Percentiles rank a stretch among this genome's conserved stretches.
These are phyloP conservation scores for Trichoderma sp. DNA, from an alignment of 2,329 filamentous ascomycete species.

Conservation along the genomic window DNA sequence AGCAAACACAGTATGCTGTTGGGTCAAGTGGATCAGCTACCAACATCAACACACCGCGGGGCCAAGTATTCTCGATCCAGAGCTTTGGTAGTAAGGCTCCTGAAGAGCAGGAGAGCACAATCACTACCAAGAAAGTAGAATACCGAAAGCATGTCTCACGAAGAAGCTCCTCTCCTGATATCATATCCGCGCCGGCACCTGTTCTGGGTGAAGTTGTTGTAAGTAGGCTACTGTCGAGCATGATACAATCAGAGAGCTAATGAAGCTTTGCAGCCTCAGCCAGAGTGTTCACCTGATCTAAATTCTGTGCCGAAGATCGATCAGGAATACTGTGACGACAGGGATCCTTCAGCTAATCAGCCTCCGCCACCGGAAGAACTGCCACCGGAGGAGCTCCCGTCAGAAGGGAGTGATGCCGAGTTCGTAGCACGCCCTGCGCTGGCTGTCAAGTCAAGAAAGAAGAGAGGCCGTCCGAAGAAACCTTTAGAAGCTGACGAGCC, in stretches of 20 bases:
- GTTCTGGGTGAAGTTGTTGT: neutral
- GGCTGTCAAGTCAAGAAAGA: slow-evolving; percentile 36
- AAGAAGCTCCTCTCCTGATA: slow-evolving; percentile 32
- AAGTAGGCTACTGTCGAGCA: neutral
- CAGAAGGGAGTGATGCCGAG: slow-evolving; percentile 29
- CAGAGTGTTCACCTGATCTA: slow-evolving; percentile 6
- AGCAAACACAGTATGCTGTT: slow-evolving; percentile 17
- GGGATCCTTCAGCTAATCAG: slow-evolving; percentile 5
- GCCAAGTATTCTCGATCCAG: slow-evolving; percentile 35
- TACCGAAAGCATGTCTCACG: neutral
- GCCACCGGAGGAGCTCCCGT: slow-evolving; percentile 2
- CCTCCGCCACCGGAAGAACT: neutral
- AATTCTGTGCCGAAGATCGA: slow-evolving; percentile 1
- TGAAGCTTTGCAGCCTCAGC: neutral
- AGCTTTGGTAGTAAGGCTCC: slow-evolving; percentile 33
- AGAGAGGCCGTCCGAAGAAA: slow-evolving; percentile 42
- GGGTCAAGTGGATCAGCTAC: slow-evolving; percentile 42
- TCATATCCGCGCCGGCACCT: slow-evolving; percentile 22
- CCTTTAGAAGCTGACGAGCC: slow-evolving; percentile 25
- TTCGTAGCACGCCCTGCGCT: slow-evolving; percentile 26
- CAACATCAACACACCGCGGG: slow-evolving; percentile 44
- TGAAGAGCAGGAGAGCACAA: slow-evolving; percentile 25
- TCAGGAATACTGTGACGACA: slow-evolving; percentile 17
- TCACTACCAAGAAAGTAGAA: slow-evolving; percentile 6
- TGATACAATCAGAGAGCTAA: slow-evolving; percentile 2